Evolutionary conservation across 257 asterid genomes (phyloP).

Genomic region (Echites panduratus): DNA sequence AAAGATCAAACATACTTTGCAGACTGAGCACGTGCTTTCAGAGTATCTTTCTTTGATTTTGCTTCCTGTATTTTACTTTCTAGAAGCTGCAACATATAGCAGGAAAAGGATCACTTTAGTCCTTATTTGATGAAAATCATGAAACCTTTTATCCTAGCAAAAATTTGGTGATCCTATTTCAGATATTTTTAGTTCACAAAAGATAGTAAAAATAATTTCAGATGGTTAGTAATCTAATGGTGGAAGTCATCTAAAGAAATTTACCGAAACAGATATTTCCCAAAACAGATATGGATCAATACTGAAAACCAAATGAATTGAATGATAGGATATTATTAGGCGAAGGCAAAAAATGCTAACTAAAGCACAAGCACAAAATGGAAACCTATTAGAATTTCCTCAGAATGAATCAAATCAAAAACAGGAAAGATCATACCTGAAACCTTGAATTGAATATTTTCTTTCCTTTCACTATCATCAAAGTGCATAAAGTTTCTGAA

Average conservation of each 20-base stretch:
- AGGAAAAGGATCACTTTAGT: conserved; percentile 1
- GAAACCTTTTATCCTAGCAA: neutral
- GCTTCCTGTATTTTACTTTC: conserved; percentile 99
- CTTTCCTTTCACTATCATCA: neutral
- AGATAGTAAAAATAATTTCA: neutral
- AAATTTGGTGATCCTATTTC: neutral
- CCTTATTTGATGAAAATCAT: neutral
- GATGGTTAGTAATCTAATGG: too few relatives aligned
- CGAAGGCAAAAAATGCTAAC: neutral
- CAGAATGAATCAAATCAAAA: neutral
- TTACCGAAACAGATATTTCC: neutral
- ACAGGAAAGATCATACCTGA: neutral
- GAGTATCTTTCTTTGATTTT: conserved; percentile 85
- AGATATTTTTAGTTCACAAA: neutral
- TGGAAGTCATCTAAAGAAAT: neutral
- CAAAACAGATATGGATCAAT: neutral
- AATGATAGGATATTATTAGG: neutral
- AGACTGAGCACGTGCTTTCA: conserved; percentile 98
- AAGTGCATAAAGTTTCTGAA: neutral
- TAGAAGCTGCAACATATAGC: conserved; percentile 49
- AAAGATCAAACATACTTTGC: conserved; percentile 68
- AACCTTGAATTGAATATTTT: neutral
- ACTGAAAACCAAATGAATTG: neutral
- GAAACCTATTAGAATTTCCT: neutral
- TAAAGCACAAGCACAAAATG: neutral